These are phyloP conservation scores for Medicago lupulina DNA, from an alignment of 306 rosid genomes.

Conservation along the genomic window DNA sequence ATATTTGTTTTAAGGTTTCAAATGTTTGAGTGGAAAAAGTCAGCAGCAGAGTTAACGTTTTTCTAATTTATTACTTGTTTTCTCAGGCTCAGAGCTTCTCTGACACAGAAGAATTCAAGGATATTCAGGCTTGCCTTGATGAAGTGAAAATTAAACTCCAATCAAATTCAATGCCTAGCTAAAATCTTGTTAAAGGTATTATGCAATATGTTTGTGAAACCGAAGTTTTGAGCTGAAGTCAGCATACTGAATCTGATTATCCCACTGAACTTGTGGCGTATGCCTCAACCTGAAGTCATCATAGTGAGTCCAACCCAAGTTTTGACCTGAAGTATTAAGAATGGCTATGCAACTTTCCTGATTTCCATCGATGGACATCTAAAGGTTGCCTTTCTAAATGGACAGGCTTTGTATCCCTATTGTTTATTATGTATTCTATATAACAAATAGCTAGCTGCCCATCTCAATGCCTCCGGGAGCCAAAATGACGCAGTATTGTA, in stretches of 20 bases:
- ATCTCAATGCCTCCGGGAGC: too few species aligned
- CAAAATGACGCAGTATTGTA: too few species aligned
- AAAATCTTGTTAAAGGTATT: conserved; percentile 33
- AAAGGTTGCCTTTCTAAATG: conserved; percentile 20
- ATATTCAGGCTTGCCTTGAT: conserved; percentile 70
- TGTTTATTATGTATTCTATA: neutral
- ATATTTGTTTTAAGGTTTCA: conserved; percentile 13
- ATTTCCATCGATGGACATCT: neutral
- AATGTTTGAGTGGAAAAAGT: conserved; percentile 12
- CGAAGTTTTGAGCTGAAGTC: conserved; percentile 17
- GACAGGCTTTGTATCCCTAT: neutral
- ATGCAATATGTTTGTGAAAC: neutral
- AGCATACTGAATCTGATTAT: conserved; percentile 3
- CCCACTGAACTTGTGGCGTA: neutral
- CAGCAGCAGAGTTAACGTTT: neutral
- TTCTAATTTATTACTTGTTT: conserved; percentile 33
- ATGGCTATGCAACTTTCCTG: conserved; percentile 6
- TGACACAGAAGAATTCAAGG: conserved; percentile 63
- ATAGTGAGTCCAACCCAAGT: neutral
- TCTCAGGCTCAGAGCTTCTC: conserved; percentile 65
- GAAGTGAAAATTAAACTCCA: conserved; percentile 59
- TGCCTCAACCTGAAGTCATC: neutral
- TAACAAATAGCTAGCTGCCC: too few species aligned
- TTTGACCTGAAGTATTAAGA: conserved; percentile 22
- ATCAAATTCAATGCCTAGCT: conserved; percentile 41